Evolutionary conservation across 805 yeast genomes (phyloP).

Genomic region (Yarrowia yakushimensis): DNA sequence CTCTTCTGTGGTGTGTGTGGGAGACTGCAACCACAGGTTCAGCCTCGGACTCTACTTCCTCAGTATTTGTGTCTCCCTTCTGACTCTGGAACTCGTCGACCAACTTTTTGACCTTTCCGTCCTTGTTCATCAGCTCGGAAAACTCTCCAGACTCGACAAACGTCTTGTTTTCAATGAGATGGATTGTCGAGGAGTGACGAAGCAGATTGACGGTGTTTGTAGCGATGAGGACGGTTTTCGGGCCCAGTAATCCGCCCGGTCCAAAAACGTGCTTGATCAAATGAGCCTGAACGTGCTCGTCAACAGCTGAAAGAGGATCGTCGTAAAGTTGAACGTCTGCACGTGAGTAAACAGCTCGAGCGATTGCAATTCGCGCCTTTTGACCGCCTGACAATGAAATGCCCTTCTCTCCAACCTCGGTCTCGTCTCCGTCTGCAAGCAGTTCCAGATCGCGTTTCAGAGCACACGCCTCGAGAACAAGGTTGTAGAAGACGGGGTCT

Average conservation of each 20-base stretch:
- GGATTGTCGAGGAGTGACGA: slow-evolving; percentile 63
- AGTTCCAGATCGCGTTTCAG: slow-evolving; percentile 70
- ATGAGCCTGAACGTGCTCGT: slow-evolving; percentile 91
- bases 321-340: slow-evolving; percentile 89
- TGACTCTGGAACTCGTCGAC: not conserved
- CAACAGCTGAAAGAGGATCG: slow-evolving; percentile 94
- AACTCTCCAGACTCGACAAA: slow-evolving; percentile 49
- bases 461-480: slow-evolving; percentile 85
- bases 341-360: slow-evolving; percentile 92
- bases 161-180: slow-evolving; percentile 52
- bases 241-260: slow-evolving; percentile 56
- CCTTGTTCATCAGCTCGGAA: not conserved
- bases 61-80: not conserved
- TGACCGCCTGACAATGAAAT: slow-evolving; percentile 96
- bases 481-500: slow-evolving; percentile 76
- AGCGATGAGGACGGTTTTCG: slow-evolving; percentile 70
- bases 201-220: slow-evolving; percentile 78
- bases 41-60: not conserved
- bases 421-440: slow-evolving; percentile 83
- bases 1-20: too few species aligned
- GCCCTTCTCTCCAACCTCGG: slow-evolving; percentile 96
- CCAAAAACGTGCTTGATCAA: slow-evolving; percentile 66
- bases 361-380: slow-evolving; percentile 90
- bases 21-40: too few species aligned
- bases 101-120: not conserved